phyloP scores from a whole-genome alignment of 2,329 filamentous ascomycete species.

The Hypoxylon sp. region DNA sequence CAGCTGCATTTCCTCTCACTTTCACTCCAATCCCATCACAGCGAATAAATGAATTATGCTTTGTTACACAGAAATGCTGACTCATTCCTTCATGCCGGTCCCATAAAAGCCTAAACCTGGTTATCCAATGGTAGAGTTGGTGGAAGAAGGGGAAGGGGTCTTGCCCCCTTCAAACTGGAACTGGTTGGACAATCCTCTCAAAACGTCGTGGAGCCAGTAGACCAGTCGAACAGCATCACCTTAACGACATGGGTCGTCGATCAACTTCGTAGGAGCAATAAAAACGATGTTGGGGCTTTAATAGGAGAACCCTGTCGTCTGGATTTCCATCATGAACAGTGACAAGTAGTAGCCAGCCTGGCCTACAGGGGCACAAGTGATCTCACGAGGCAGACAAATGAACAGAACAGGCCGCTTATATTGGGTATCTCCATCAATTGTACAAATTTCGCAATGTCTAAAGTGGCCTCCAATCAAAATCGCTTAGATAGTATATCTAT shows the following conservation, averaged over 20 bases:
- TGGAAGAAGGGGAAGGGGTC: background rate
- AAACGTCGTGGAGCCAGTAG: background rate
- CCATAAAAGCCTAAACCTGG: background rate
- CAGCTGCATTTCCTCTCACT: too few species aligned
- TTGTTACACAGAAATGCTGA: background rate
- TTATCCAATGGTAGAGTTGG: background rate
- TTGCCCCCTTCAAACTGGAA: background rate
- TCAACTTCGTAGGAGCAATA: conserved; percentile 5
- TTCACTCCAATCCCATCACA: too few species aligned
- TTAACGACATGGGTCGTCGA: conserved; percentile 10
- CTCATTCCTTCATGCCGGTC: background rate
- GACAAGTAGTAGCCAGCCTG: background rate
- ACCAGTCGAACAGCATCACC: background rate
- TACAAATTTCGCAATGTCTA: background rate
- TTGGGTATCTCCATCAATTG: background rate
- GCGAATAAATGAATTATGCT: too few species aligned
- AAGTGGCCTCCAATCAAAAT: background rate
- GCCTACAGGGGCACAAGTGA: background rate
- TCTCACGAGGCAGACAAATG: background rate
- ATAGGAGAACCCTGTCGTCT: background rate
- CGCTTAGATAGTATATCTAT: conserved; percentile 59
- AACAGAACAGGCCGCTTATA: too few species aligned
- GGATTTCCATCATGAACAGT: background rate
- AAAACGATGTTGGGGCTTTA: background rate
- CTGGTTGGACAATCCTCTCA: background rate